These are phyloP conservation scores for Diatrype stigma DNA, from an alignment of 2,329 filamentous ascomycete species.

Conservation along the genomic window DNA sequence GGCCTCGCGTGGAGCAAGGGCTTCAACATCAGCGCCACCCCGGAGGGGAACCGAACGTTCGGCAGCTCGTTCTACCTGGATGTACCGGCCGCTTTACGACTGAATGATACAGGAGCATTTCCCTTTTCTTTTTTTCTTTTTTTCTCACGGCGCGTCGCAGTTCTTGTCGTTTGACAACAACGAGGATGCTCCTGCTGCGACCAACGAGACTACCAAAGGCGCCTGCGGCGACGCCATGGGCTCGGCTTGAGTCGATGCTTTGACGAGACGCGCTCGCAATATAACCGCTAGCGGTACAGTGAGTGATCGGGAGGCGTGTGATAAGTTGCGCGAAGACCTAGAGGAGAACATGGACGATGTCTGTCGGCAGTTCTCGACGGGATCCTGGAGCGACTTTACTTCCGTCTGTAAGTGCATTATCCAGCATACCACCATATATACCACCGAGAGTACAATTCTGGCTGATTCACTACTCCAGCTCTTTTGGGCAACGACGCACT, in stretches of 20 bases:
- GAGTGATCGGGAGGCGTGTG: conserved; percentile 5
- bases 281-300: conserved; percentile 3
- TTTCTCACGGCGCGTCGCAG: conserved; percentile 11
- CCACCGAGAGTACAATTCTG: no score
- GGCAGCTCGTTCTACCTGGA: conserved; percentile 17
- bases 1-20: conserved; percentile 20
- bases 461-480: background rate
- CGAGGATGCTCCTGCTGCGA: no score
- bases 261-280: conserved; percentile 10
- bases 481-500: conserved; percentile 10
- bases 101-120: conserved; percentile 11
- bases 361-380: conserved; percentile 4
- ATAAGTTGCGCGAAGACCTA: conserved; percentile 10
- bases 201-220: conserved; percentile 10
- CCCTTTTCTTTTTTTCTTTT: conserved; percentile 19
- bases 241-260: conserved; percentile 12
- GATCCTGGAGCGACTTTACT: conserved; percentile 11
- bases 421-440: background rate
- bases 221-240: conserved; percentile 19
- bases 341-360: conserved; percentile 9
- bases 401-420: background rate
- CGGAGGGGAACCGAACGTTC: conserved; percentile 2
- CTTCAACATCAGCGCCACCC: conserved; percentile 8
- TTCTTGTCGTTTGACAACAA: conserved; percentile 7
- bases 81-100: conserved; percentile 8